Conservation (phyloP, 2,329 filamentous ascomycete genomes). For the Zymoseptoria tritici region DNA sequence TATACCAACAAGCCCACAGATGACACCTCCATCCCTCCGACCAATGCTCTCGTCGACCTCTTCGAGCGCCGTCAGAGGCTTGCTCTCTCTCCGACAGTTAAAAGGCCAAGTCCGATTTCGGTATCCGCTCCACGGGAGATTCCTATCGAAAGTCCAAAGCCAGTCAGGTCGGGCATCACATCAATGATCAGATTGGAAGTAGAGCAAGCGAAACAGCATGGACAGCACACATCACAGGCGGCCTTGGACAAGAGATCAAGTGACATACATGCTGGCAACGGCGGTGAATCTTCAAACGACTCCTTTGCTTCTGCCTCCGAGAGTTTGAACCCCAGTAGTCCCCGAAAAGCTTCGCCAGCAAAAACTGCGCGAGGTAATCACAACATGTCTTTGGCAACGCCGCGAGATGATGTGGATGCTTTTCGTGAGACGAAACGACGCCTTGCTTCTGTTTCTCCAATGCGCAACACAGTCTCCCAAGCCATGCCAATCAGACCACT, state of each 20-base stretch:
- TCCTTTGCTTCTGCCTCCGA: constrained; percentile 19
- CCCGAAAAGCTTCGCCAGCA: constrained; percentile 7
- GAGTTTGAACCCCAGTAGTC: constrained; percentile 7
- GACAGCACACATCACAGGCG: neutral
- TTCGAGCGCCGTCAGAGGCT: constrained; percentile 50
- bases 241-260: neutral
- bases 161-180: constrained; percentile 26
- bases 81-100: constrained; percentile 9
- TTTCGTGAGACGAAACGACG: constrained; percentile 6
- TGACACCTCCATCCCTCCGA: constrained; percentile 38
- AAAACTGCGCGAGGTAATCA: neutral
- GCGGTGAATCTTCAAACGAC: constrained; percentile 12
- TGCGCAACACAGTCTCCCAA: constrained; percentile 7
- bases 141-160: constrained; percentile 37
- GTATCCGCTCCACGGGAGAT: constrained; percentile 25
- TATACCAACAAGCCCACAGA: constrained; percentile 16
- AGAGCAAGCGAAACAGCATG: constrained; percentile 7
- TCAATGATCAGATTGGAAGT: constrained; percentile 27
- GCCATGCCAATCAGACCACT: constrained; percentile 12
- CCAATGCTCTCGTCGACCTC: constrained; percentile 58
- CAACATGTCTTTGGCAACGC: neutral
- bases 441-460: constrained; percentile 12
- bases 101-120: constrained; percentile 14
- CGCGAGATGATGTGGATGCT: neutral
- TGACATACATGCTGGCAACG: neutral